phyloP scores from a whole-genome alignment of 495 filamentous ascomycete species.

The Xylaria palmicola region DNA sequence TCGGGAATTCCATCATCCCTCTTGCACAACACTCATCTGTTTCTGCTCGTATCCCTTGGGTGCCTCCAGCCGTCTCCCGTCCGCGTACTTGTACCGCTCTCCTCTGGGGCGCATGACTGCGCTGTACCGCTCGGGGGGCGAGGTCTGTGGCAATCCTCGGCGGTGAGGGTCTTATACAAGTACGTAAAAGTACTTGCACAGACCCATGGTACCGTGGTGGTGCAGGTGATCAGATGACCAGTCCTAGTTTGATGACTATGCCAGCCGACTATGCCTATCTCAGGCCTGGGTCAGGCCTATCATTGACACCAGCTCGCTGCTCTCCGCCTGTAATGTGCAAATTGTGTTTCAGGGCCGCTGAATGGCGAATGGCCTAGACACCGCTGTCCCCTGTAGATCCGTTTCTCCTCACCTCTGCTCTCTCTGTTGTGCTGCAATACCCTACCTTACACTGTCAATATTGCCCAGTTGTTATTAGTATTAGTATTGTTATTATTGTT shows the following conservation, averaged over 20 bases:
- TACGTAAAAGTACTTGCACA: no score
- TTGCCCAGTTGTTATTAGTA: background rate
- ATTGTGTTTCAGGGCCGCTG: background rate
- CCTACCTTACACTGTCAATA: background rate
- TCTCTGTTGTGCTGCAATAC: background rate
- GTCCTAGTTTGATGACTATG: background rate
- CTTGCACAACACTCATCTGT: no score
- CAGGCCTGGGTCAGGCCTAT: no score
- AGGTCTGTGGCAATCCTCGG: background rate
- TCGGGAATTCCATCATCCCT: no score
- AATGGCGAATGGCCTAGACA: background rate
- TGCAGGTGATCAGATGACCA: conserved; percentile 14
- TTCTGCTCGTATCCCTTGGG: no score
- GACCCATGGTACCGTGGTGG: conserved; percentile 13
- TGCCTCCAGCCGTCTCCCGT: no score
- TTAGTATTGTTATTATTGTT: background rate
- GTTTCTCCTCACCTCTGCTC: no score
- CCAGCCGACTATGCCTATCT: background rate
- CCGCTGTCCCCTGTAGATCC: background rate
- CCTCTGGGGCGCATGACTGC: no score
- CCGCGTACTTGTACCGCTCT: no score
- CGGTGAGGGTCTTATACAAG: conserved; percentile 4
- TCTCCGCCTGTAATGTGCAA: background rate
- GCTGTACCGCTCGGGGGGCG: background rate
- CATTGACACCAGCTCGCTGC: no score